Percentiles rank a stretch among this genome's conserved stretches.
Evolutionary conservation across 768 basidiomycete genomes (phyloP).

Genomic region (Boletus vinaceobasis): DNA sequence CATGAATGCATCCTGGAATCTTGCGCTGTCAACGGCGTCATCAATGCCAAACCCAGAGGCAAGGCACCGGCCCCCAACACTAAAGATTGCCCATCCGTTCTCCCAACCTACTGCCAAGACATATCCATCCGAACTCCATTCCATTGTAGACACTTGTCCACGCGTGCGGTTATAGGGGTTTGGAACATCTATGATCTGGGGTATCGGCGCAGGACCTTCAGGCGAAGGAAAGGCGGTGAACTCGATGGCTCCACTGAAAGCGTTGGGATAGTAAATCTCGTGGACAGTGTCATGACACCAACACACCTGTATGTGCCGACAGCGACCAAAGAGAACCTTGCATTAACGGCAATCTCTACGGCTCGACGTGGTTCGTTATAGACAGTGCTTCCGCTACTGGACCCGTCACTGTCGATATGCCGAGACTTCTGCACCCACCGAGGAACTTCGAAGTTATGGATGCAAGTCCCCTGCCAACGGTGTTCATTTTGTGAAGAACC

Average conservation of each 20-base stretch:
- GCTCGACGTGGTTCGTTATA: conserved; percentile 70
- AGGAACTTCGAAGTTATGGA: conserved; percentile 71
- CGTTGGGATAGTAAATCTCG: background rate
- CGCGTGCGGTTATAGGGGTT: conserved; percentile 55
- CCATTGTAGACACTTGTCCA: conserved; percentile 64
- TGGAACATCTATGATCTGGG: conserved; percentile 61
- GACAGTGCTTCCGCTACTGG: conserved; percentile 27
- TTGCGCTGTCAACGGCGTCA: conserved; percentile 51
- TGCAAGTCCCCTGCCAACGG: conserved; percentile 74
- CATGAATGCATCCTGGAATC: conserved; percentile 85
- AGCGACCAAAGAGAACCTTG: conserved; percentile 77
- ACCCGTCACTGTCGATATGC: conserved; percentile 46
- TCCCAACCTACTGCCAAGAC: conserved; percentile 92
- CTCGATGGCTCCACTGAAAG: conserved; percentile 59
- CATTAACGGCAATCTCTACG: conserved; percentile 64
- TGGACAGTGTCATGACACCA: background rate
- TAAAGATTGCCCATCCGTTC: conserved; percentile 87
- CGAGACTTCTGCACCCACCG: conserved; percentile 80
- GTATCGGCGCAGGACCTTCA: conserved; percentile 52
- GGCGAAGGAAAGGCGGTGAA: conserved; percentile 67
- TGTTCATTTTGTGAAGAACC: conserved; percentile 10
- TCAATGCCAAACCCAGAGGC: conserved; percentile 74
- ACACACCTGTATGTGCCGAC: conserved; percentile 69
- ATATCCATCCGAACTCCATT: conserved; percentile 97
- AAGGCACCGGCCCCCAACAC: conserved; percentile 82